These are phyloP conservation scores for Metschnikowia corniflorae DNA, from an alignment of 805 yeast genomes.

Conservation along the genomic window DNA sequence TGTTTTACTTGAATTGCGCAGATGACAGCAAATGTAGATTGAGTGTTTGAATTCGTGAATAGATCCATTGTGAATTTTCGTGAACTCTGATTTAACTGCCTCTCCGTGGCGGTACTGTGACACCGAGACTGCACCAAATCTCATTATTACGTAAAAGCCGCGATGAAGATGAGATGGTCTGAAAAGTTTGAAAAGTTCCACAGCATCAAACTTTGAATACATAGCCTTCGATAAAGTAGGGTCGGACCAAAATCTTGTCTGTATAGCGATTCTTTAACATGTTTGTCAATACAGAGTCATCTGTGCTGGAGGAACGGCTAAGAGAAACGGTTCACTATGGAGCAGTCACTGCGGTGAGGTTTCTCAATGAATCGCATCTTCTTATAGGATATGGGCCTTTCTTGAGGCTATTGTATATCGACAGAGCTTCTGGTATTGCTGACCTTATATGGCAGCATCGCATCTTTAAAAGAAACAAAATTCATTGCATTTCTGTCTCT, in stretches of 20 bases:
- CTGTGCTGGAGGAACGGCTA: slow-evolving; percentile 3
- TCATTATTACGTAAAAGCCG: background rate
- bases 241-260: background rate
- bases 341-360: slow-evolving; percentile 64
- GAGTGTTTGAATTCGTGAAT: no score
- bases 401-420: slow-evolving; percentile 51
- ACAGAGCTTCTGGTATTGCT: slow-evolving; percentile 20
- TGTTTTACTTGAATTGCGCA: no score
- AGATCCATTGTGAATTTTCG: no score
- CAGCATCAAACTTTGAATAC: no score
- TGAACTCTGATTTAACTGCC: no score
- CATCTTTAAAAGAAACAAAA: slow-evolving; percentile 68
- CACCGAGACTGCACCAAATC: no score
- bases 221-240: background rate
- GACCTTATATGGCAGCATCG: slow-evolving; percentile 36
- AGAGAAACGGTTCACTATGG: slow-evolving; percentile 45
- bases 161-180: slow-evolving; percentile 4
- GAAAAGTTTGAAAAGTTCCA: background rate
- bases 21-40: no score
- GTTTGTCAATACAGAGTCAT: slow-evolving; percentile 1
- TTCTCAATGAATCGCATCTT: slow-evolving; percentile 32
- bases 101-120: no score
- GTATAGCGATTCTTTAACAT: background rate
- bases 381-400: slow-evolving; percentile 72
- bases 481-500: slow-evolving; percentile 65